A percentile compares a stretch with the other conserved stretches of the same genome.
phyloP scores from a whole-genome alignment of 352 stramenopile species.

The Phytopythium boreale region DNA sequence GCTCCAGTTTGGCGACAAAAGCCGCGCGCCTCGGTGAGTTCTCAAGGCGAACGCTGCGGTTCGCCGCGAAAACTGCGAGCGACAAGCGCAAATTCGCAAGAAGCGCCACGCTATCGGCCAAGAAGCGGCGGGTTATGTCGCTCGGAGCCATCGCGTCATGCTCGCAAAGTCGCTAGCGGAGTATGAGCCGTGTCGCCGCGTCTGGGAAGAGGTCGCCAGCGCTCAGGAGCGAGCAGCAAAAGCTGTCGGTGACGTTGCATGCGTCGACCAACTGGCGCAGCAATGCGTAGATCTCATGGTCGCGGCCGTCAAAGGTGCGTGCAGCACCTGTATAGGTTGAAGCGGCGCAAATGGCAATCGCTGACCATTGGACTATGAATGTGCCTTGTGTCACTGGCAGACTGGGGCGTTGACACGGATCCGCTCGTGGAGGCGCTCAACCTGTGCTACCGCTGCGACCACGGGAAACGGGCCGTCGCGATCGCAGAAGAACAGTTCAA shows the following conservation, averaged over 20 bases:
- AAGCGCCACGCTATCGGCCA: conserved; percentile 27
- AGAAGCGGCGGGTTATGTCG: conserved; percentile 46
- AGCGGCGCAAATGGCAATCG: neutral
- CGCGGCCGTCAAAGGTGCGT: conserved; percentile 51
- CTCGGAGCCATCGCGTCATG: conserved; percentile 37
- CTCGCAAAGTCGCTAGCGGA: conserved; percentile 25
- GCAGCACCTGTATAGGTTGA: neutral
- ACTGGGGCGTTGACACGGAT: conserved; percentile 65
- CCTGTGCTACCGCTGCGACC: conserved; percentile 46
- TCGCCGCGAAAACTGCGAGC: conserved; percentile 54
- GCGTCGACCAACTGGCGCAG: conserved; percentile 38
- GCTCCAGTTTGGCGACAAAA: conserved; percentile 4
- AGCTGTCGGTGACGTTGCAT: conserved; percentile 24
- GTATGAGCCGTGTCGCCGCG: conserved; percentile 37
- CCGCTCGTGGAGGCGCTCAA: conserved; percentile 68
- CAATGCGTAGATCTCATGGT: conserved; percentile 52
- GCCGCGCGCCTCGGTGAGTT: conserved; percentile 50
- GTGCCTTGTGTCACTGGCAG: conserved; percentile 16
- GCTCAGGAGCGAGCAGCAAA: conserved; percentile 13
- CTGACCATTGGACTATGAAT: neutral
- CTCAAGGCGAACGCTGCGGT: conserved; percentile 52
- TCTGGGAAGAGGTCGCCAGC: conserved; percentile 7
- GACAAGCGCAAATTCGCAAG: conserved; percentile 36
- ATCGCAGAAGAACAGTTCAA: conserved; percentile 54
- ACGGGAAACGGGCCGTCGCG: conserved; percentile 34